Percentiles rank a stretch among this genome's conserved stretches.
Evolutionary conservation across 2,329 filamentous ascomycete species (phyloP).

Genomic region (Sordariomycetes sp.): DNA sequence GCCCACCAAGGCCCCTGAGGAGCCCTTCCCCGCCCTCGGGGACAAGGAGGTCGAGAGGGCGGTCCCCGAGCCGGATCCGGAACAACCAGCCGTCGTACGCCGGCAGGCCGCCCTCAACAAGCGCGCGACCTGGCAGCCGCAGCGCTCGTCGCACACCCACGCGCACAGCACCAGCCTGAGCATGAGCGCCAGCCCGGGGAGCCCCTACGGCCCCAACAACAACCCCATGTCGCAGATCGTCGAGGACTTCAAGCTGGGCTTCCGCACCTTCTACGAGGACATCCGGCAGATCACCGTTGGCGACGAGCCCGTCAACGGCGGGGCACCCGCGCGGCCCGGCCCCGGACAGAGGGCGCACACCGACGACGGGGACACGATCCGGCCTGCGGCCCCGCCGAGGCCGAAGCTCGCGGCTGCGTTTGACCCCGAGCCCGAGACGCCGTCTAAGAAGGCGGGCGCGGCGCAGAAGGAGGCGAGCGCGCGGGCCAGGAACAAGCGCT

Average conservation of each 20-base stretch:
- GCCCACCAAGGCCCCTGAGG: constrained; percentile 35
- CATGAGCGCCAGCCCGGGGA: neutral
- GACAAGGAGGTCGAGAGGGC: constrained; percentile 26
- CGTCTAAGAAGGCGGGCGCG: constrained; percentile 1
- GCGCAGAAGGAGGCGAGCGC: constrained; percentile 9
- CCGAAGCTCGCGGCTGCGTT: constrained; percentile 28
- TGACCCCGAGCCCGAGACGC: constrained; percentile 16
- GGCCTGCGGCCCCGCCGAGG: constrained; percentile 23
- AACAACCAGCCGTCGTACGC: neutral
- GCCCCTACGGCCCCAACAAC: neutral
- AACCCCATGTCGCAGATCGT: constrained; percentile 62
- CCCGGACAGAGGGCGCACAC: constrained; percentile 10
- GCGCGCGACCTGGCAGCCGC: constrained; percentile 47
- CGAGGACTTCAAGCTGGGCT: constrained; percentile 74
- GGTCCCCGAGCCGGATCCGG: constrained; percentile 6
- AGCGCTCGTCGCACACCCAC: constrained; percentile 17
- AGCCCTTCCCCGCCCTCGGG: constrained; percentile 17
- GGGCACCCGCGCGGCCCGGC: constrained; percentile 7
- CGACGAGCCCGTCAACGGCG: constrained; percentile 66
- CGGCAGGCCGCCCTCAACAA: constrained; percentile 29
- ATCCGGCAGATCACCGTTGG: constrained; percentile 91
- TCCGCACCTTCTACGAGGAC: constrained; percentile 93
- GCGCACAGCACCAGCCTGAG: neutral
- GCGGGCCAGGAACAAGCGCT: constrained; percentile 31
- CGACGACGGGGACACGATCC: constrained; percentile 32